Evolutionary conservation across 352 stramenopile species (phyloP).

Genomic region (Pythium biforme): DNA sequence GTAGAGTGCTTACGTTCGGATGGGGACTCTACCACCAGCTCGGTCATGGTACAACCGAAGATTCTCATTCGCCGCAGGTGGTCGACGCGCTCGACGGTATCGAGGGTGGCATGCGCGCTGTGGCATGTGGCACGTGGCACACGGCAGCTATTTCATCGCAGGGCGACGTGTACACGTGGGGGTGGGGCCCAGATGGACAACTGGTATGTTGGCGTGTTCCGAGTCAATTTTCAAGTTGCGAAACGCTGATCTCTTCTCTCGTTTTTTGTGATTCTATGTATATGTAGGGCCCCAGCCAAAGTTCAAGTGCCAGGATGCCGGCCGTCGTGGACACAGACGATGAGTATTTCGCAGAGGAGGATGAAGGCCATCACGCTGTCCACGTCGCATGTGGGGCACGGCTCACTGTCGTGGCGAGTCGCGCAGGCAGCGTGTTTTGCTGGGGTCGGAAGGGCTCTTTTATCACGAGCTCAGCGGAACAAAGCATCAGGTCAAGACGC

Average conservation of each 20-base stretch:
- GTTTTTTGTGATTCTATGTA: background rate
- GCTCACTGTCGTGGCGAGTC: slow-evolving; percentile 47
- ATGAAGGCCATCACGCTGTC: slow-evolving; percentile 29
- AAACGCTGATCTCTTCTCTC: background rate
- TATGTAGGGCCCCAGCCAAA: slow-evolving; percentile 13
- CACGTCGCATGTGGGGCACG: slow-evolving; percentile 49
- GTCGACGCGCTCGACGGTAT: slow-evolving; percentile 57
- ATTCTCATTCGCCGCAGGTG: slow-evolving; percentile 27
- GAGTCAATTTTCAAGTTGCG: background rate
- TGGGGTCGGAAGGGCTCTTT: slow-evolving; percentile 37
- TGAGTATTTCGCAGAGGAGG: slow-evolving; percentile 27
- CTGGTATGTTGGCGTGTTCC: slow-evolving; percentile 36
- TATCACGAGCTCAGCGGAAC: background rate
- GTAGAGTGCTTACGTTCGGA: slow-evolving; percentile 59
- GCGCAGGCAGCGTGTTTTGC: slow-evolving; percentile 44
- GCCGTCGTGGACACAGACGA: slow-evolving; percentile 41
- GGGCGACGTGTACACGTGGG: slow-evolving; percentile 78
- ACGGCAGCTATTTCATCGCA: slow-evolving; percentile 59
- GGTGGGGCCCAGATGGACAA: slow-evolving; percentile 71
- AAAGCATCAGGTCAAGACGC: background rate
- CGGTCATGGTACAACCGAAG: slow-evolving; percentile 48
- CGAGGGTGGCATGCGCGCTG: slow-evolving; percentile 35
- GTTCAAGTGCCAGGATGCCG: slow-evolving; percentile 37
- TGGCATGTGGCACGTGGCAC: slow-evolving; percentile 77
- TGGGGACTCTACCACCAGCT: slow-evolving; percentile 83